Conservation (phyloP, 495 filamentous ascomycete genomes). For the Neurospora pannonica region DNA sequence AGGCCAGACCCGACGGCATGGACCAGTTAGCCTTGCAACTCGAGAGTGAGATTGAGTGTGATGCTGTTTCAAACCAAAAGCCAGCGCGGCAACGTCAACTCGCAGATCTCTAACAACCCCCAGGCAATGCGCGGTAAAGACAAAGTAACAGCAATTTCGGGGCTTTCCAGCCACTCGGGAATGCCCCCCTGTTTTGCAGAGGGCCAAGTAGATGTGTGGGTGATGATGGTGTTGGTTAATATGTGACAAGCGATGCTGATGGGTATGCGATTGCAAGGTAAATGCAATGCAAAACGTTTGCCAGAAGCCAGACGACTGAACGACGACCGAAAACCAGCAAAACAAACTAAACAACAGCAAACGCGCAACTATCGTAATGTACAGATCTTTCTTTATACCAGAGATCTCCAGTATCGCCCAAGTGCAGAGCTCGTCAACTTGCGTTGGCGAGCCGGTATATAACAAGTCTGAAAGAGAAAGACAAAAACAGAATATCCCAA, state of each 20-base stretch:
- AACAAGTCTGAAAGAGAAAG: constrained; percentile 24
- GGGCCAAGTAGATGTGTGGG: constrained; percentile 6
- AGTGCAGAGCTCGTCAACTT: constrained; percentile 21
- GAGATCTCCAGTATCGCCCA: constrained; percentile 25
- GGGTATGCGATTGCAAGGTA: constrained; percentile 16
- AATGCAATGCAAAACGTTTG: constrained; percentile 21
- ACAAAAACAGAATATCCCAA: constrained; percentile 13
- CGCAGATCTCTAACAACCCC: constrained; percentile 15
- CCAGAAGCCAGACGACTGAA: constrained; percentile 29
- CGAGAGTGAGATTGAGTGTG: constrained; percentile 19
- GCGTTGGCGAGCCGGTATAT: constrained; percentile 37
- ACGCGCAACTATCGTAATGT: constrained; percentile 31
- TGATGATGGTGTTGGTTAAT: constrained; percentile 26
- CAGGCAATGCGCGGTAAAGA: constrained; percentile 4
- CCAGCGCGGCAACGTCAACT: constrained; percentile 19
- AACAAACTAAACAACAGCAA: constrained; percentile 30
- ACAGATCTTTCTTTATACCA: constrained; percentile 33
- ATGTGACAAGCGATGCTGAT: constrained; percentile 30
- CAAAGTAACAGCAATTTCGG: not conserved
- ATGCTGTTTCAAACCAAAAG: constrained; percentile 19
- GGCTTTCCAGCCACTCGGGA: not conserved
- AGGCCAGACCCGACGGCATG: not conserved
- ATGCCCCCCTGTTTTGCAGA: constrained; percentile 11
- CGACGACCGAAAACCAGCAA: constrained; percentile 31
- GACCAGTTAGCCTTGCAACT: not conserved